phyloP scores from a whole-genome alignment of 345 rosid species.

The Hirschfeldia incana region DNA sequence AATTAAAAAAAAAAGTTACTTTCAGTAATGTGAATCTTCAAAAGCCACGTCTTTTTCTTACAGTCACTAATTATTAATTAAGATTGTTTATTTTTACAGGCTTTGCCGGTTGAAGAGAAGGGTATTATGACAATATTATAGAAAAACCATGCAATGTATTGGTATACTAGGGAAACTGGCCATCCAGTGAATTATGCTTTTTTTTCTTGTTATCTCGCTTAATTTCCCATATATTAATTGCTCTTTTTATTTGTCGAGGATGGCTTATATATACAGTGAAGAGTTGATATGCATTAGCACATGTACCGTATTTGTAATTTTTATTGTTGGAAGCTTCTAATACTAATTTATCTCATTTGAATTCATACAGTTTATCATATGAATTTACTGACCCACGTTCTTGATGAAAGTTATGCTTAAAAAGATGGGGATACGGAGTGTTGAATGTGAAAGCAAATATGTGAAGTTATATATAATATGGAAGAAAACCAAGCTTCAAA shows the following conservation, averaged over 20 bases:
- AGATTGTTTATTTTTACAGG: no score
- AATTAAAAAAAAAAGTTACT: no score
- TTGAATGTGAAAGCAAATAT: slow-evolving; percentile 34
- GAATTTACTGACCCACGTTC: slow-evolving; percentile 15
- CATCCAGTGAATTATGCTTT: no score
- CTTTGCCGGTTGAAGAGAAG: no score
- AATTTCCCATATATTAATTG: background rate
- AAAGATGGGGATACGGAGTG: slow-evolving; percentile 7
- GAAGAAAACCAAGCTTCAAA: slow-evolving; percentile 7
- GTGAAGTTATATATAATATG: slow-evolving; percentile 18
- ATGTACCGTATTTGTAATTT: background rate
- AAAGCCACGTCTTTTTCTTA: no score
- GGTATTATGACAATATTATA: no score
- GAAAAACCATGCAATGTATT: no score
- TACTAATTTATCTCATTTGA: background rate
- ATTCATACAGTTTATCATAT: background rate
- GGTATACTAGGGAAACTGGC: no score
- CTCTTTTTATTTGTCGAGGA: background rate
- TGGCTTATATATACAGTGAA: background rate
- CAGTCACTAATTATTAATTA: no score
- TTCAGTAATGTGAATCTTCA: no score
- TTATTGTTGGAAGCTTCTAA: slow-evolving; percentile 27
- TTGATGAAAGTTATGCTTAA: background rate
- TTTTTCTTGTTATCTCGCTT: no score
- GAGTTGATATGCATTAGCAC: background rate